These are phyloP conservation scores for Suillus subalutaceus DNA, from an alignment of 768 basidiomycete species.

Conservation along the genomic window DNA sequence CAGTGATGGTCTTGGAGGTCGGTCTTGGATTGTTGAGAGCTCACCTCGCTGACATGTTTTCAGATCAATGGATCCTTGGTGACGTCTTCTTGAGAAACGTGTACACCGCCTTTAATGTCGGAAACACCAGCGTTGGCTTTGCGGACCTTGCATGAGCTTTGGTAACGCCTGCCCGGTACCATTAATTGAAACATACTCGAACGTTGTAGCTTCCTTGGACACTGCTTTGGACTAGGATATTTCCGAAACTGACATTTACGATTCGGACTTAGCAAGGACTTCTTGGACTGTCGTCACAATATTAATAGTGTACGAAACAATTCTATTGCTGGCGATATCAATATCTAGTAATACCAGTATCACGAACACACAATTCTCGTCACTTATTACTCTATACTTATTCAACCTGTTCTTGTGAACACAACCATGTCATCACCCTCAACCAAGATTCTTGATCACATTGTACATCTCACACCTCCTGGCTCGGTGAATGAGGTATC, in stretches of 20 bases:
- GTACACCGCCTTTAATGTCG: slow-evolving; percentile 48
- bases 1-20: slow-evolving; percentile 24
- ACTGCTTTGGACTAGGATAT: neutral
- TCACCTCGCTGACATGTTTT: neutral
- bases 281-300: neutral
- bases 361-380: neutral
- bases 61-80: slow-evolving; percentile 39
- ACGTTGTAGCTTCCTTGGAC: neutral
- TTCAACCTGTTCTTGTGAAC: neutral
- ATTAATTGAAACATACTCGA: neutral
- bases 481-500: slow-evolving; percentile 53
- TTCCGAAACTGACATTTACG: neutral
- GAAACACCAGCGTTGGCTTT: slow-evolving; percentile 43
- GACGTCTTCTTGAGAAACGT: slow-evolving; percentile 48
- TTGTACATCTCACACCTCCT: slow-evolving; percentile 72
- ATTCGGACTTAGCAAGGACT: slow-evolving; percentile 4
- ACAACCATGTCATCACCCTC: slow-evolving; percentile 31
- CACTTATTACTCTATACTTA: neutral
- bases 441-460: slow-evolving; percentile 62
- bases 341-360: neutral
- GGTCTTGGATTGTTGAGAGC: slow-evolving; percentile 6
- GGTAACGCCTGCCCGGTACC: neutral
- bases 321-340: neutral
- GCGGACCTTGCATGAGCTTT: slow-evolving; percentile 31
- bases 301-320: neutral